These are phyloP conservation scores for Hypoxylon sp. DNA, from an alignment of 2,329 filamentous ascomycete genomes.

Conservation along the genomic window DNA sequence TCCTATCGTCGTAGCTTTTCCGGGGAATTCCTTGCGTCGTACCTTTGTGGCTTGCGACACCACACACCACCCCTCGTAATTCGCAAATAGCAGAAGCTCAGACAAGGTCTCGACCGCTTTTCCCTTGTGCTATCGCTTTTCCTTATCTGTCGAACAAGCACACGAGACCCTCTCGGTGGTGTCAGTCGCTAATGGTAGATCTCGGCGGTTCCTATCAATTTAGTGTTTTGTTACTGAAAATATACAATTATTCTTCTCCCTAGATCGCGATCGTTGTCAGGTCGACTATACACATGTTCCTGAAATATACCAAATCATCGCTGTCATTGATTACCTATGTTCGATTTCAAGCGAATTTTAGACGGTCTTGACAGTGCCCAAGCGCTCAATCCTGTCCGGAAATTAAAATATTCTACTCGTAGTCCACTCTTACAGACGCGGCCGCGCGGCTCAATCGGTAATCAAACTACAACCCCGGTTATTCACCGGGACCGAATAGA, in stretches of 20 bases:
- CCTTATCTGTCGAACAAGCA: constrained; percentile 11
- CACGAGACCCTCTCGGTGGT: constrained; percentile 29
- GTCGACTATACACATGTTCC: constrained; percentile 13
- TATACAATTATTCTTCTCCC: constrained; percentile 27
- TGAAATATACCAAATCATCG: background rate
- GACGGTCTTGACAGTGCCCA: too few species aligned
- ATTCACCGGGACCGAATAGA: constrained; percentile 36
- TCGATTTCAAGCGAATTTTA: background rate
- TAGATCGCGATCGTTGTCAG: constrained; percentile 31
- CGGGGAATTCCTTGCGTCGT: constrained; percentile 40
- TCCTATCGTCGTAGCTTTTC: constrained; percentile 30
- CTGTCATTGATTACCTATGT: constrained; percentile 1
- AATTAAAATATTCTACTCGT: constrained; percentile 10
- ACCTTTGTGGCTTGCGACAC: constrained; percentile 46
- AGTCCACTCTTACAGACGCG: constrained; percentile 11
- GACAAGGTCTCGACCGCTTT: constrained; percentile 31
- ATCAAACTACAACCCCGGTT: constrained; percentile 21
- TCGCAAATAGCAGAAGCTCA: constrained; percentile 20
- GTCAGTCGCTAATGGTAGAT: constrained; percentile 25
- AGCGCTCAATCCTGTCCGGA: background rate
- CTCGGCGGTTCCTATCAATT: constrained; percentile 25
- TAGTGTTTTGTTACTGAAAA: constrained; percentile 8
- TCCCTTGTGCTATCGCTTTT: constrained; percentile 6
- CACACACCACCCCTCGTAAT: constrained; percentile 23
- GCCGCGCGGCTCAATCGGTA: constrained; percentile 26